Conservation (phyloP, 1,139 yeast genomes). For the Geotrichum restrictum region DNA sequence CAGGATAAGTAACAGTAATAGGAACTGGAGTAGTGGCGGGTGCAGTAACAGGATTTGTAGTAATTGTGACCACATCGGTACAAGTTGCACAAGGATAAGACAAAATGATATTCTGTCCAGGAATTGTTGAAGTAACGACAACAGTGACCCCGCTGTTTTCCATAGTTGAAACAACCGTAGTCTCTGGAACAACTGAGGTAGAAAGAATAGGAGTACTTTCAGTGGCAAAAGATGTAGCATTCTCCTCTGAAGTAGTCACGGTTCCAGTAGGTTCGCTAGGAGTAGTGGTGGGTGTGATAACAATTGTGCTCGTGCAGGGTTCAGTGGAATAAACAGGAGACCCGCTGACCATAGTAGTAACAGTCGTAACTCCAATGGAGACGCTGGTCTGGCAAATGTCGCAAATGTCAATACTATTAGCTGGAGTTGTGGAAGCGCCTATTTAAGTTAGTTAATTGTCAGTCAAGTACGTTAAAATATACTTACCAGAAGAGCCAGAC, state of each 20-base stretch:
- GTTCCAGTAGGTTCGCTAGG: not conserved
- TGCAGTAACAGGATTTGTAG: not conserved
- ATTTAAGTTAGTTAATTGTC: not conserved
- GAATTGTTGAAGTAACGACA: not conserved
- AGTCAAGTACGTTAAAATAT: too few species aligned
- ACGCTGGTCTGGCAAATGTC: not conserved
- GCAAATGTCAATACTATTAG: not conserved
- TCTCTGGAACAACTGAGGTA: not conserved
- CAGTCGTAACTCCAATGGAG: not conserved
- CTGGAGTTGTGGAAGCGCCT: not conserved
- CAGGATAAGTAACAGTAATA: not conserved
- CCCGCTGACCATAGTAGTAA: not conserved
- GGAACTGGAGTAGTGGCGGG: not conserved
- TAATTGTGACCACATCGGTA: not conserved
- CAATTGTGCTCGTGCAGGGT: constrained; percentile 2
- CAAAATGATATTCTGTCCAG: not conserved
- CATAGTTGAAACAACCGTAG: not conserved
- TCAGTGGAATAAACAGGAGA: not conserved
- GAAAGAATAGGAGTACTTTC: not conserved
- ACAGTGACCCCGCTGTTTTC: not conserved
- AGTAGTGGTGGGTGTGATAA: constrained; percentile 1
- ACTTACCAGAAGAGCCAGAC: too few species aligned
- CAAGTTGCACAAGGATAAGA: not conserved
- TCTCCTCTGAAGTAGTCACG: not conserved
- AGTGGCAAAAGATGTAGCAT: not conserved